Conservation (phyloP, 2,329 filamentous ascomycete species). For the Nemania sp. region DNA sequence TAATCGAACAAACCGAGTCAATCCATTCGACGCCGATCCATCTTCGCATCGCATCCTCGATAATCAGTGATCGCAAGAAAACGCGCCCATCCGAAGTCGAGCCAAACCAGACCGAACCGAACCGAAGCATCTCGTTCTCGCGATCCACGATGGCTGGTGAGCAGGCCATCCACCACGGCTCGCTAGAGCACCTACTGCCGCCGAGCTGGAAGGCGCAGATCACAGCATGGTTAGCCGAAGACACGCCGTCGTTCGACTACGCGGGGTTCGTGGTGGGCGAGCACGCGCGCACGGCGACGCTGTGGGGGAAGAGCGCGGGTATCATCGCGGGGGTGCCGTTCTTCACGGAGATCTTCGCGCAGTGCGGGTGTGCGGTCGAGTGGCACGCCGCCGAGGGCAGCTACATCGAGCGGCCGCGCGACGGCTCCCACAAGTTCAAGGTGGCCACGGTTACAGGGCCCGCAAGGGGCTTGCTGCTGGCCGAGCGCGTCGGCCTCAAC, state of each 20-base stretch:
- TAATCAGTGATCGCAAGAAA: no score
- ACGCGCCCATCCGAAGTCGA: no score
- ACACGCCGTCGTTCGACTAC: conserved; percentile 95
- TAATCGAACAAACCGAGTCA: no score
- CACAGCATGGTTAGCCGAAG: conserved; percentile 87
- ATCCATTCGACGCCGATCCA: no score
- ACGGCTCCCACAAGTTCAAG: conserved; percentile 54
- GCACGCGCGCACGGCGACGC: conserved; percentile 61
- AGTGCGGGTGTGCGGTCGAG: conserved; percentile 87
- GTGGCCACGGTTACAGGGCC: conserved; percentile 86
- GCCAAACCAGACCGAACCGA: neutral
- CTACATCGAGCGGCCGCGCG: conserved; percentile 63
- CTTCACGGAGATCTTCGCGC: conserved; percentile 89
- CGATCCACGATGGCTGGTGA: conserved; percentile 30
- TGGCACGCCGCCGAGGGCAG: conserved; percentile 84
- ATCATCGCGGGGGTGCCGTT: conserved; percentile 91
- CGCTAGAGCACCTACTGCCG: conserved; percentile 73
- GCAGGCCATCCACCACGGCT: conserved; percentile 45
- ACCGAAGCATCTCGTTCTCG: neutral
- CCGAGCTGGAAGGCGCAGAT: conserved; percentile 81
- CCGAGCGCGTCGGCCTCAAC: conserved; percentile 91
- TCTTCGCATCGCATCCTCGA: no score
- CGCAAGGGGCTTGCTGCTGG: conserved; percentile 78
- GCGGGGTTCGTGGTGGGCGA: conserved; percentile 95
- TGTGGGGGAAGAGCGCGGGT: conserved; percentile 73